Base-by-base conservation (phyloP, 2,329 filamentous ascomycete genomes). In the Sclerotinia minor region DNA sequence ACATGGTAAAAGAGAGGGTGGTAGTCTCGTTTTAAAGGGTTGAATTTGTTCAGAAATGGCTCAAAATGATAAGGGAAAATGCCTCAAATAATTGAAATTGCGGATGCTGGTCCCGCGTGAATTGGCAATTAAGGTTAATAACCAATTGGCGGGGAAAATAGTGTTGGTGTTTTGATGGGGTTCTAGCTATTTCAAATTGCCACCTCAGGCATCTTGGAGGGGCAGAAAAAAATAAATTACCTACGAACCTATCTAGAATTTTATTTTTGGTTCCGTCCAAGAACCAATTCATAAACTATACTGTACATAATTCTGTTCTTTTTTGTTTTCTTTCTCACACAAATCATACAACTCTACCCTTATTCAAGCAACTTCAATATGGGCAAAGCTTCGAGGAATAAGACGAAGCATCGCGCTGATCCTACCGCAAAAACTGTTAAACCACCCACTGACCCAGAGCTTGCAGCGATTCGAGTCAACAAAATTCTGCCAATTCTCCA, bases 401-500 rank as follows among this genome's bases (percentile, higher is more conserved):
- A 84, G 70, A 81, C 78, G 70, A 83, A 81, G 71, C 79, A 79
- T 47, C 83, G 85, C 65, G 78, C 82, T 67, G 82, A 87, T 74
- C 86, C 86, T 69, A 81, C 87, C 64, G 78, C 81, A 67, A 88
- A 87, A 76, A 76, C 82, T 26, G 79, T 85, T 75, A 89, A 89
- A 74, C 84, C 84, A 26, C 87, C 85, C 5, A 79, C 86, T 2
- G 87, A 89, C 74, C 87, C 87, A 8, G 85, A 88, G 75, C 83
- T 89, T 66, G 84, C 85, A 29, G 85, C 86, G 17, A 82, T 91
- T 54, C 82, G 88, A 45, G 86, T 89, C 70, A 80, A 82, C 78
- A 85, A 84, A 76, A 87, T 91, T 74, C 78, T 90, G 47, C 88
- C 88, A 24, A 82, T 88, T 55, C 79, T 91, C 69, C 82, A 82